Conservation (phyloP, 345 rosid genomes). For the Murraya paniculata region DNA sequence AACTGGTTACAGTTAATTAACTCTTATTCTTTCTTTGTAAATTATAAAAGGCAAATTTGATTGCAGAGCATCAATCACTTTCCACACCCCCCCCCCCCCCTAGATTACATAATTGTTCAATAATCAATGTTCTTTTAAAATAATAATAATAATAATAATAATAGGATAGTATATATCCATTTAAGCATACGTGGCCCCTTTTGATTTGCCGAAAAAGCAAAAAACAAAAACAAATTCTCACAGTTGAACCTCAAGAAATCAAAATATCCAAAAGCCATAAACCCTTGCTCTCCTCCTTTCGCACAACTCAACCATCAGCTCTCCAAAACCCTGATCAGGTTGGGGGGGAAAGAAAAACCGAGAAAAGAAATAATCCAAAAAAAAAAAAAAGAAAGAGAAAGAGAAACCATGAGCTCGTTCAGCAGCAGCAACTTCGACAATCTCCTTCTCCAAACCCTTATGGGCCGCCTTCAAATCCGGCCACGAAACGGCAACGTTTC, state of each 20-base stretch:
- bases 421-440: slow-evolving; percentile 56
- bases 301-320: neutral
- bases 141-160: neutral
- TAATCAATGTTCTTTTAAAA: too few relatives aligned
- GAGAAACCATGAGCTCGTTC: slow-evolving; percentile 55
- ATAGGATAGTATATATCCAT: neutral
- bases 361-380: neutral
- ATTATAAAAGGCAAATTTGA: too few relatives aligned
- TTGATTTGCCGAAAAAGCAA: neutral
- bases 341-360: neutral
- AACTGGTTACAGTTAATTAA: too few relatives aligned
- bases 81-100: too few relatives aligned
- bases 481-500: slow-evolving; percentile 33
- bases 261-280: neutral
- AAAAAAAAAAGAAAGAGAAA: neutral
- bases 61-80: too few relatives aligned
- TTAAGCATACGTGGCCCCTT: neutral
- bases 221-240: too few relatives aligned
- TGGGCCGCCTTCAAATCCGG: slow-evolving; percentile 84
- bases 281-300: neutral
- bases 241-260: too few relatives aligned
- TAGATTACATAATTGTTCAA: too few relatives aligned
- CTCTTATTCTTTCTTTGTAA: too few relatives aligned
- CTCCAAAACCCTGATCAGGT: slow-evolving; percentile 16
- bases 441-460: slow-evolving; percentile 69